Evolutionary conservation across 345 rosid species (phyloP), one percentile per base, ranked within the genome.

Genomic region (Eutrema heterophyllum): DNA sequence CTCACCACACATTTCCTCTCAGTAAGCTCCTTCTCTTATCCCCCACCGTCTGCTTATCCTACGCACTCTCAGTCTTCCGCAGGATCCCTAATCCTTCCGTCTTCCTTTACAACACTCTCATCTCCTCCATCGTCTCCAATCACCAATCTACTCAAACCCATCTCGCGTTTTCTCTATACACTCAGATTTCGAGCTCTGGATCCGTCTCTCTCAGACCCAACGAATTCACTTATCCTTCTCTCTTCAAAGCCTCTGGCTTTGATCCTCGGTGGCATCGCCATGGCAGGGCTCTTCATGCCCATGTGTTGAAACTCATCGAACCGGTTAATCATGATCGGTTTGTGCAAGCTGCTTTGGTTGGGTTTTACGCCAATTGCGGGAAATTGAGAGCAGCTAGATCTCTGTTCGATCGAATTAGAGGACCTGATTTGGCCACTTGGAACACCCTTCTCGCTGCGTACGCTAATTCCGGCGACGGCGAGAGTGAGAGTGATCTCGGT

Each of bases 401-500:
- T 48, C 5, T 90, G 72, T 90, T 90, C 52, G 77, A 83, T 66
- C 85, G 74, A 55, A 88, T 86, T 49, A 54, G 45, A 10, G 67
- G 51, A 46, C 93, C 90, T 4, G 88, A 90, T 85, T 84, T 86
- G 64, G 84, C 87, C 15, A 71, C 83, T 1, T 88, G 96, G 91
- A 90, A 90, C 48, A 79, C 86, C 12, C 70, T 86, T 43, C 76
- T 90, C n/a, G 33, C 73, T 68, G 89, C 91, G 26, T 84, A 84
- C 71, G 86, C 89, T 40, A 73, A 75, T 49, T 67, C 64, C 33
- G 39, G n/a, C 38, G 54, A 58, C 35, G 62, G 30, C 9, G 50
- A 56, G 15, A 4, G 5, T 41, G 40, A 50, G 9, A 71, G 18
- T 21, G 74, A 60, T 57, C 21, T 41, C 21, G 18, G 49, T 40